Evolutionary conservation across 1,284 basidiomycete species (phyloP), one percentile per base, ranked within the genome.

Genomic region (Ganoderma boninense): DNA sequence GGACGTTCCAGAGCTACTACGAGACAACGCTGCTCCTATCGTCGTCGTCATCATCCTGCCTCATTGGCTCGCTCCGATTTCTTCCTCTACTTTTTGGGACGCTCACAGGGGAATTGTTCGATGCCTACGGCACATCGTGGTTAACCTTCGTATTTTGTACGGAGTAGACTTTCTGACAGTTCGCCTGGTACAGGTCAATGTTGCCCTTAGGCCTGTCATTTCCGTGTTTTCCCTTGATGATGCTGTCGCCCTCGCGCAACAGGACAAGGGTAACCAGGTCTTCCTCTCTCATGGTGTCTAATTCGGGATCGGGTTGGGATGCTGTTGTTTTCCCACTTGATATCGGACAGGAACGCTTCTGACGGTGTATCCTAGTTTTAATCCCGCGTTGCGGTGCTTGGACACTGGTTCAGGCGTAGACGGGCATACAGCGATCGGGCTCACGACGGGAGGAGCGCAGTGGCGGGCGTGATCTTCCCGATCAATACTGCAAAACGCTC

Each of bases 401-500:
- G 76, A 59, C 71, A 73, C 64, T 73, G 71, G 69, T 75, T 73
- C 66, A 70, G 70, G 2, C 86, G 8, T 76, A 90, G 64, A 81
- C 88, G 38, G 85, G 88, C 72, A 81, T 90, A n/a, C 49, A 84
- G 89, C 6, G 86, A 87, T 29, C 82, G 89, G 80, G 87, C 88
- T 77, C 72, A 78, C 67, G 82, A 85, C 78, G 0, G 75, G 78
- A 4, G 79, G 79, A 77, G 78, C 67, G 79, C 52, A 68, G 76
- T 86, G 91, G 91, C 38, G n/a, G 91, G 91, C 7, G 87, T 92
- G 6, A 78, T 91, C 20, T 91, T 88, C 72, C 90, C 91, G 0
- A 86, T 92, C 68, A n/a, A 82, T 91, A 78, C 82, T 92, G 23
- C 87, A 89, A 74, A 81, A 80, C n/a, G 38, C 84, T 92, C 18